Base-by-base conservation (phyloP, 164 flowering plant species). In the Nymphaea thermarum region DNA sequence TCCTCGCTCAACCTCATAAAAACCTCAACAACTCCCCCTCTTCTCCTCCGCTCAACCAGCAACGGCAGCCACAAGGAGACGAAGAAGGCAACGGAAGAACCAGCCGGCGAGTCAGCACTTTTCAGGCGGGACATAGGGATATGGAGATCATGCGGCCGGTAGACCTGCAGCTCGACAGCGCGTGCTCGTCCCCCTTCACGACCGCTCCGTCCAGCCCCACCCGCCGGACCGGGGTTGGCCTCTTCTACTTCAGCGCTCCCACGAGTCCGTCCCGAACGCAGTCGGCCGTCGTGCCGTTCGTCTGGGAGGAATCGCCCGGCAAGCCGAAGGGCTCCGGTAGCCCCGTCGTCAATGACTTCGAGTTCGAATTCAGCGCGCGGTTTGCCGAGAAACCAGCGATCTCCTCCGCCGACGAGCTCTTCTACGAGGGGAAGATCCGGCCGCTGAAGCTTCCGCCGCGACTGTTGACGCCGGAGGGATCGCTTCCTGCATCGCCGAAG, bases 231-330 rank as follows among this genome's bases (percentile, higher is more conserved):
- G 71, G 57, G 12, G 57, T 51, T 15, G 57, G 72, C 4, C 66
- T 57, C 51, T 41, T 44, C 63, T 82, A 71, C 72, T 78, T 68
- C 73, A 82, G 83, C 63, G 81, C 85, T 15, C 85, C 85, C n/a
- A 71, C 80, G 0, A 82, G 85, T 53, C 85, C 57, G 57, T 8
- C 8, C 57, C 57, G 57, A 51, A 15, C 57, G 12, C 57, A 51
- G 57, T 51, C 64, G 16, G 64, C 78, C 36, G 55, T 17, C 5
- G 63, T 82, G 18, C 85, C 87, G 0, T 80, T 80, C 65, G 71
- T 64, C 11, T 80, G 90, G 85, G 85, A 83, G 69, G 85, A 79
- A 65, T 78, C 66, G 43, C 85, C 89, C 3, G 83, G 82, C 0
- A 79, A 71, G 2, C 84, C 87, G 4, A 84, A 84, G 67, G 71